Base-by-base conservation (phyloP, 495 filamentous ascomycete species). In the Aspergillus coremiiformis region DNA sequence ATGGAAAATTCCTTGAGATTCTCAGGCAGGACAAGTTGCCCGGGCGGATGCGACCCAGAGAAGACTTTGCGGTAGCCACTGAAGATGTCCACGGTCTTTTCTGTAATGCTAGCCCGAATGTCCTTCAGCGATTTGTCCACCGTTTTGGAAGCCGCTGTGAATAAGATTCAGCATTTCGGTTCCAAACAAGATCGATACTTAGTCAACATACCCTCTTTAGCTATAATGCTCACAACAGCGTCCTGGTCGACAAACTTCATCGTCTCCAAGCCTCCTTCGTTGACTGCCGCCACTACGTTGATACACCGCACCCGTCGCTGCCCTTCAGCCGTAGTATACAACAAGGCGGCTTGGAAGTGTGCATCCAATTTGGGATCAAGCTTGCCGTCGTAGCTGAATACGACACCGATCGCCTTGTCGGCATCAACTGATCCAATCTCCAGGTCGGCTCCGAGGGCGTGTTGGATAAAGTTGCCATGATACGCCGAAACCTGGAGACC, bases 341-440 rank as follows among this genome's bases (percentile, higher is more conserved):
- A 80, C 23, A 97, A 72, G 0, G 93, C 93, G 21, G 88, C 86
- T 69, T 99, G 93, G 78, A 99, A 99, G 71, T 99, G 94, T 3
- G 92, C 92, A 64, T 99, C 93, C 17, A 96, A 78, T 65, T 96
- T 96, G 20, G 90, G 74, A 70, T 97, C 93, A 15, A 99, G 82
- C 67, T 97, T 99, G 44, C 94, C 93, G 65, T 99, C 93, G 63
- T 97, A 95, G 62, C 84, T 86, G 70, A 99, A 99, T 52, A 90
- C 83, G 5, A 97, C 89, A 20, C 84, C 89, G 51, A 99, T 73
- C 4, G 90, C 89, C 68, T 96, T 96, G 66, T 99, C 93, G 26
- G 89, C 84, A 65, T 96, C 94, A 54, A 97, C 82, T 39, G 86
- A 79, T 11, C 92, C 94, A 58, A 99, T 87, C 65, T 99, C 93